Evolutionary conservation across 164 flowering plant genomes (phyloP).

Genomic region (Annona squamosa): DNA sequence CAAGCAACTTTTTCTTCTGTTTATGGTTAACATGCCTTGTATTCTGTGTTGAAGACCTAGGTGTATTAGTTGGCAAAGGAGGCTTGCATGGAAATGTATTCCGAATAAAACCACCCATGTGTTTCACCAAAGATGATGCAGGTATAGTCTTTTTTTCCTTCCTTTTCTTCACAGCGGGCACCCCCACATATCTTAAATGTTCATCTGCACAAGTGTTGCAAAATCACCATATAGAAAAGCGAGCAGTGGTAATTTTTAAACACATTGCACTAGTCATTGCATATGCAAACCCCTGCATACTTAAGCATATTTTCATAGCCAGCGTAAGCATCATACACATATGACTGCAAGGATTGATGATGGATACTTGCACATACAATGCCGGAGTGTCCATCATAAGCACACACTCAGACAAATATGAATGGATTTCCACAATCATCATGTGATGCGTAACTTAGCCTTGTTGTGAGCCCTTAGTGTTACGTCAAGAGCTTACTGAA

Average conservation of each 20-base stretch:
- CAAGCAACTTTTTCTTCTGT: neutral
- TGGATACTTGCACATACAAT: neutral
- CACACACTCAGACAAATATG: too few relatives aligned
- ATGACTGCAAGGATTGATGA: neutral
- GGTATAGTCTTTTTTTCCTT: conserved; percentile 32
- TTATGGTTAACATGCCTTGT: neutral
- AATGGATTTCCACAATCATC: too few relatives aligned
- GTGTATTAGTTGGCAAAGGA: conserved; percentile 86
- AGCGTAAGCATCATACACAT: neutral
- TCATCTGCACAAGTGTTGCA: neutral
- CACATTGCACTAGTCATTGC: neutral
- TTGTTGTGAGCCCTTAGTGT: too few relatives aligned
- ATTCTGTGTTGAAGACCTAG: conserved; percentile 53
- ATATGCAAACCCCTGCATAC: neutral
- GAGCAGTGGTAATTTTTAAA: neutral
- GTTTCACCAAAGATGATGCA: conserved; percentile 88
- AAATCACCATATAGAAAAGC: neutral
- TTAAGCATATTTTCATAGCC: neutral
- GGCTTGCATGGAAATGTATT: conserved; percentile 91
- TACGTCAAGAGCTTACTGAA: too few relatives aligned
- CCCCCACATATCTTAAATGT: neutral
- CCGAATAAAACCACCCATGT: conserved; percentile 96
- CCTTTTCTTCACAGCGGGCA: neutral
- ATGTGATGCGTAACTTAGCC: too few relatives aligned
- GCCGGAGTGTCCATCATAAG: too few relatives aligned